Evolutionary conservation across 441 rosid species (phyloP).

Genomic region (Capsella rubella): DNA sequence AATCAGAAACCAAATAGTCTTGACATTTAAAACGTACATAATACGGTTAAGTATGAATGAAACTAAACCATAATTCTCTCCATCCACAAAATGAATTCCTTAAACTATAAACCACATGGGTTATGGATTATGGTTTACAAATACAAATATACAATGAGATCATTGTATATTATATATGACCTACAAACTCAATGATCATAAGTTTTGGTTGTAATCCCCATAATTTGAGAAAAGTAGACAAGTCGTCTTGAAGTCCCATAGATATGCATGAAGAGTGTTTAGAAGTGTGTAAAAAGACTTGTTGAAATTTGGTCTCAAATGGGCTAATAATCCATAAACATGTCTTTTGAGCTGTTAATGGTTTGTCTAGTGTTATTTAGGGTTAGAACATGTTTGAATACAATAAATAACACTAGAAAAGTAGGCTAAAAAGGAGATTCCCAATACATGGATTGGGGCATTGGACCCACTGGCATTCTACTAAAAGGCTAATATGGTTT

Average conservation of each 20-base stretch:
- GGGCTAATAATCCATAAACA: too few species aligned
- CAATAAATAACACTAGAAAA: too few species aligned
- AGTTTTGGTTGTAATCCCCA: conserved; percentile 12
- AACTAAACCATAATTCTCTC: not conserved
- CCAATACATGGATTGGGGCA: conserved; percentile 33
- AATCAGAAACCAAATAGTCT: not conserved
- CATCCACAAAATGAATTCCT: not conserved
- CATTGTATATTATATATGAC: too few species aligned
- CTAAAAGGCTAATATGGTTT: conserved; percentile 4
- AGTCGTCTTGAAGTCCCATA: conserved; percentile 18
- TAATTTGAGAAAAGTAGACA: conserved; percentile 30
- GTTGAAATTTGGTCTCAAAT: too few species aligned
- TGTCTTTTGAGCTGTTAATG: too few species aligned
- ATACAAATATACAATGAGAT: too few species aligned
- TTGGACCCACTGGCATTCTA: conserved; percentile 28
- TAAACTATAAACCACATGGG: not conserved
- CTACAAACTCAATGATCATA: not conserved
- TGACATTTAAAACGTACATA: not conserved
- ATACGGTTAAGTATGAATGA: not conserved
- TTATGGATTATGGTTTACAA: too few species aligned
- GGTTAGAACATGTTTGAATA: too few species aligned
- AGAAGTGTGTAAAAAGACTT: too few species aligned
- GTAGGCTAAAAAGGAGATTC: conserved; percentile 36
- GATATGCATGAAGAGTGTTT: too few species aligned
- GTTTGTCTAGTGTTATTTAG: too few species aligned